phyloP scores from a whole-genome alignment of 2,329 filamentous ascomycete genomes.

The Bisporella sp. region DNA sequence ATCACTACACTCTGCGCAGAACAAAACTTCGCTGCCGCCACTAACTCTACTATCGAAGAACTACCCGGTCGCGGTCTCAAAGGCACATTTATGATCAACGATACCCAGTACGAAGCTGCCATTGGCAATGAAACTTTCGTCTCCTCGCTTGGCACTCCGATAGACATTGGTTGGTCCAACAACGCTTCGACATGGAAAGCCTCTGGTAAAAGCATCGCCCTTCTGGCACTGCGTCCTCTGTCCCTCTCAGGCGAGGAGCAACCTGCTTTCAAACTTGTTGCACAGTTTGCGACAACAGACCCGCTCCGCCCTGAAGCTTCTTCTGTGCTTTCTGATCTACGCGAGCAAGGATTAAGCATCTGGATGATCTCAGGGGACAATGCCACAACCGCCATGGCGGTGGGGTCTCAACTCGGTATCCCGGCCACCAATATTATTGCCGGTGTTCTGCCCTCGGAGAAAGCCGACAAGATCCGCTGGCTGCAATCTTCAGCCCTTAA shows the following conservation, averaged over 20 bases:
- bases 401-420: constrained; percentile 72
- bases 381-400: constrained; percentile 70
- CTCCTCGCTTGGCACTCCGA: no score
- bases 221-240: no score
- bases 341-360: constrained; percentile 59
- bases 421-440: constrained; percentile 69
- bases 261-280: constrained; percentile 35
- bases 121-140: constrained; percentile 71
- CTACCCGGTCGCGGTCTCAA: constrained; percentile 65
- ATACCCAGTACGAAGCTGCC: constrained; percentile 31
- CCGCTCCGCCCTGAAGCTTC: constrained; percentile 66
- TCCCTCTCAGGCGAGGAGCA: neutral
- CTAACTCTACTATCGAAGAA: constrained; percentile 49
- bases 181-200: constrained; percentile 50
- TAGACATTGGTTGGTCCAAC: constrained; percentile 25
- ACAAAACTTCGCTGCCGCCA: constrained; percentile 20
- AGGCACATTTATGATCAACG: no score
- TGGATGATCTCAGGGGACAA: constrained; percentile 96
- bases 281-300: constrained; percentile 65
- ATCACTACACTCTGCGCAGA: constrained; percentile 54
- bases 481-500: no score
- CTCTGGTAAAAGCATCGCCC: constrained; percentile 56
- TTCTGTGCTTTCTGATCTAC: constrained; percentile 57
- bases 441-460: constrained; percentile 78
- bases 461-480: constrained; percentile 63